Evolutionary conservation across 2,329 filamentous ascomycete genomes (phyloP), one percentile per base, ranked within the genome.

Genomic region (Aspergillus transmontanensis): DNA sequence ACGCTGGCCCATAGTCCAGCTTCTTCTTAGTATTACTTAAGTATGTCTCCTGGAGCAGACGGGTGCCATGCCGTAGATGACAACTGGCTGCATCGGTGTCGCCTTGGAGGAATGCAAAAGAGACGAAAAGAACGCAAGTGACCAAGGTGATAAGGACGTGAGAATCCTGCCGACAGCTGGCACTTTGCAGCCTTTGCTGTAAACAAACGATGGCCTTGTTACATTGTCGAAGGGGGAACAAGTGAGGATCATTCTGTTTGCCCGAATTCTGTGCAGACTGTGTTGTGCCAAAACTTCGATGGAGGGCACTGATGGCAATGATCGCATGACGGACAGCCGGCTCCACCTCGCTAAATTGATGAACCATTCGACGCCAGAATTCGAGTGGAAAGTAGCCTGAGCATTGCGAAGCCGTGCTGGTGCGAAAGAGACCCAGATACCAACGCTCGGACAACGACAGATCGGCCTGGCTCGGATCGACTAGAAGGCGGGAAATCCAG

Each of bases 241-340:
- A 50, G 16, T 50, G 16, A 30, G 6, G 46, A 9, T 50, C 14
- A 5, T n/a, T n/a, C 11, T n/a, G 26, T 7, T 48, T 19, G 19
- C 5, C 26, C 7, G 10, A 16, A 4, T 7, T 9, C 16, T n/a
- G 23, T 4, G 46, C n/a, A 32, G 12, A 16, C 46, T 30, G 6
- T 14, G 4, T 39, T 50, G 66, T 55, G 16, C 63, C 60, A 32
- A 71, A 71, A 32, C 68, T 64, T 45, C 66, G 66, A 58, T 74
- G 70, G 39, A 73, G 64, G 28, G 68, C 68, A 30, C 70, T 68
- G 45, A 73, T 58, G 9, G 69, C 69, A 41, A 73, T 71, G 16
- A 67, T 62, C 5, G 71, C 70, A 57, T 74, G 71, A 23, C 67
- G 63, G 19, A 74, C 67, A 14, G 71, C 68, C 10, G 62, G 58